A percentile compares a stretch with the other conserved stretches of the same genome.
Evolutionary conservation across 208 protist genomes (phyloP).

Genomic region (Leishmania lainsoni): DNA sequence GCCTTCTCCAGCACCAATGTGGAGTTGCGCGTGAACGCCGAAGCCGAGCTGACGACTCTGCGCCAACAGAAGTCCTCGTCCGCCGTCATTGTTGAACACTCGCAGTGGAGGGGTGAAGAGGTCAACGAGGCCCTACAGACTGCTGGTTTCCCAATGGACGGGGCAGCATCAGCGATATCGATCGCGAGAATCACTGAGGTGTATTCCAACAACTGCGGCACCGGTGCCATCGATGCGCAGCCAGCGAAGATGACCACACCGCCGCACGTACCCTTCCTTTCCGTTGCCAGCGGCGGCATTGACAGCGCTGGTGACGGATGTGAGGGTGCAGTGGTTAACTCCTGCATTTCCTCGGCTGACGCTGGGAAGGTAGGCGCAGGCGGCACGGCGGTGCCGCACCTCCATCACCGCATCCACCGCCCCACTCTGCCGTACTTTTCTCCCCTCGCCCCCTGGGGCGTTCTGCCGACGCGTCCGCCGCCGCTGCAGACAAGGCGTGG

Average conservation of each 20-base stretch:
- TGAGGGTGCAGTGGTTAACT: not conserved
- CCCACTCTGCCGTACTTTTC: not conserved
- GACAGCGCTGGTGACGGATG: not conserved
- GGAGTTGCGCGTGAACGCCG: not conserved
- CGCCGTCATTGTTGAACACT: not conserved
- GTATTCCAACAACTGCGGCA: too few species aligned
- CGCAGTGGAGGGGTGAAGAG: not conserved
- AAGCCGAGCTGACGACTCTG: not conserved
- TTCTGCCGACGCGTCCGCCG: not conserved
- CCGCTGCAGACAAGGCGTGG: not conserved
- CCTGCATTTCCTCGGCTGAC: not conserved
- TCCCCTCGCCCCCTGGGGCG: not conserved
- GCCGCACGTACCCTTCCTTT: not conserved
- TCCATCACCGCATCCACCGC: not conserved
- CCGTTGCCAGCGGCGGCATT: not conserved
- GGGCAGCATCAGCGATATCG: not conserved
- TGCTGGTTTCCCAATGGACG: not conserved
- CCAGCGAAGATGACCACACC: not conserved
- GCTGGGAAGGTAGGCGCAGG: not conserved
- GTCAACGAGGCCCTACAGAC: not conserved
- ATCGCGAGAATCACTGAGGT: not conserved
- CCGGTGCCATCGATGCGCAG: not conserved
- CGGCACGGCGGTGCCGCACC: not conserved
- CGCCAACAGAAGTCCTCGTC: not conserved
- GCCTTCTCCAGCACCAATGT: not conserved